Evolutionary conservation across 108 stramenopile species (phyloP).

Genomic region (Pseudonitzschia delicatissima): DNA sequence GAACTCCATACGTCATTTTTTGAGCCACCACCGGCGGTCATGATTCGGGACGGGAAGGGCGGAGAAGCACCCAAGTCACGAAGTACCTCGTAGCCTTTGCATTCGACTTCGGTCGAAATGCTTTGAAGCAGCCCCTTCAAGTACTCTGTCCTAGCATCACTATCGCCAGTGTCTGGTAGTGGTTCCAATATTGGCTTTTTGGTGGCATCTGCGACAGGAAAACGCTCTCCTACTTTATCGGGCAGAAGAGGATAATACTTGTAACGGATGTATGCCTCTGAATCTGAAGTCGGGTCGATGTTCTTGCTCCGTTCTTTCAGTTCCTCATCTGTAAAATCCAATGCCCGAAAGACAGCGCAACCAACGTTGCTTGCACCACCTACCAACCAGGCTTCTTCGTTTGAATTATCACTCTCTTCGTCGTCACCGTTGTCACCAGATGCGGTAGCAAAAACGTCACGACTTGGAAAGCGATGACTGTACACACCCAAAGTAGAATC

Average conservation of each 20-base stretch:
- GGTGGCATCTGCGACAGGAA: slow-evolving; percentile 78
- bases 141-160: slow-evolving; percentile 53
- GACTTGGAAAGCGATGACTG: slow-evolving; percentile 83
- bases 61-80: slow-evolving; percentile 84
- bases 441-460: not conserved
- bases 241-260: slow-evolving; percentile 80
- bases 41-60: slow-evolving; percentile 43
- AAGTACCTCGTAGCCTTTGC: slow-evolving; percentile 70
- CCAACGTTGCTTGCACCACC: slow-evolving; percentile 94
- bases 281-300: slow-evolving; percentile 74
- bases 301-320: slow-evolving; percentile 49
- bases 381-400: slow-evolving; percentile 81
- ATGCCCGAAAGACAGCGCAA: slow-evolving; percentile 79
- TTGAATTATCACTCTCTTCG: slow-evolving; percentile 15
- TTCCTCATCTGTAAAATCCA: slow-evolving; percentile 76
- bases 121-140: slow-evolving; percentile 80
- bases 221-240: slow-evolving; percentile 82
- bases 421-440: not conserved
- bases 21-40: slow-evolving; percentile 87
- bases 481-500: slow-evolving; percentile 84
- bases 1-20: slow-evolving; percentile 78
- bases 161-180: slow-evolving; percentile 35
- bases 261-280: slow-evolving; percentile 27
- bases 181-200: slow-evolving; percentile 77
- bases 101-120: slow-evolving; percentile 68